Conservation (phyloP, 352 stramenopile species). For the Globisporangium camurandrum region DNA sequence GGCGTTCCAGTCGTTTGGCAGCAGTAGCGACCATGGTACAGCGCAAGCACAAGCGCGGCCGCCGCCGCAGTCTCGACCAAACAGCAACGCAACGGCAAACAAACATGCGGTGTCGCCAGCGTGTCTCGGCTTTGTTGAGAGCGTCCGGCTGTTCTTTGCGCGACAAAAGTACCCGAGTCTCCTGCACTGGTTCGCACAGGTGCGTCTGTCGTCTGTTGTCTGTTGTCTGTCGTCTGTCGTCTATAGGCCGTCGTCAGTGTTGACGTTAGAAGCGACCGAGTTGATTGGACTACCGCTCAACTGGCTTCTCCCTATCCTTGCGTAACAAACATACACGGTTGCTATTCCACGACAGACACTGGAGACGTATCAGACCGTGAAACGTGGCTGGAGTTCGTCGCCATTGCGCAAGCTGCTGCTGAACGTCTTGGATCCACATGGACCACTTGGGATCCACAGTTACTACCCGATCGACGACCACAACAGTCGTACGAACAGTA, state of each 20-base stretch:
- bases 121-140: slow-evolving; percentile 58
- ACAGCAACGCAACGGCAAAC: slow-evolving; percentile 3
- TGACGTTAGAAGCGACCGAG: no score
- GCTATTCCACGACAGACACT: slow-evolving; percentile 35
- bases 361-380: slow-evolving; percentile 73
- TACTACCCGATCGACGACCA: slow-evolving; percentile 64
- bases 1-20: neutral
- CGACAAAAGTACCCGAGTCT: slow-evolving; percentile 77
- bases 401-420: slow-evolving; percentile 61
- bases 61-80: slow-evolving; percentile 1
- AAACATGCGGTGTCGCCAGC: slow-evolving; percentile 36
- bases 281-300: no score
- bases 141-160: slow-evolving; percentile 72
- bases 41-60: slow-evolving; percentile 4
- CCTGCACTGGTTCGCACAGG: slow-evolving; percentile 77
- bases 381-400: slow-evolving; percentile 43
- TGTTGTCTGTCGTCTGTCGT: neutral
- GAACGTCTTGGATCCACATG: slow-evolving; percentile 74
- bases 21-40: neutral
- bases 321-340: neutral
- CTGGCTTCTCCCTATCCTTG: no score
- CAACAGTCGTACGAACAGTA: neutral
- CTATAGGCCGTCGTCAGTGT: neutral
- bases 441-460: slow-evolving; percentile 67
- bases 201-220: no score